Evolutionary conservation across 192 early-diverging fungal genomes (phyloP), one percentile per base, ranked within the genome.

Genomic region (Mortierella alpina): DNA sequence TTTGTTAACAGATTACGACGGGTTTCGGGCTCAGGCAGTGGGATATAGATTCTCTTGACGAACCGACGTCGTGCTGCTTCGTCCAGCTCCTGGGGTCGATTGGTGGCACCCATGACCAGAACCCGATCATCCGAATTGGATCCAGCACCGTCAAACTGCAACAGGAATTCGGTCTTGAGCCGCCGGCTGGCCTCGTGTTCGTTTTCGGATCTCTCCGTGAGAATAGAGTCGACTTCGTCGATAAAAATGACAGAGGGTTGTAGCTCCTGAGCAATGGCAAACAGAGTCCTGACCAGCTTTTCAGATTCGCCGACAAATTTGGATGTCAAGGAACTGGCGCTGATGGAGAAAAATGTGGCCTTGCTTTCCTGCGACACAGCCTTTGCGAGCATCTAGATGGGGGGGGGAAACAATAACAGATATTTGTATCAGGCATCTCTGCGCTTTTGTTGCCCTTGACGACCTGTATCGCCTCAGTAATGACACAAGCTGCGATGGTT

Each of bases 101-200:
- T 99, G 6, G 98, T 99, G 31, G 98, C 96, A 7, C 92, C 97
- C 67, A 99, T 92, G 12, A 98, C 91, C 1, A 98, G 88, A 2
- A 96, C 86, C 4, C 89, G 83, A 56, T 87, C 83, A n/a, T 73
- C 66, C n/a, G 73, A 71, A 54, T 75, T 74, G 14, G 71, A 94
- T 2, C 91, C 93, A 60, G 93, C 86, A 66, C 95, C 89, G 61
- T 87, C 86, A 56, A 91, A 87, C 68, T 91, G 89, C 39, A 95
- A 88, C 58, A 96, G 70, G 83, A 95, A 96, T 86, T 96, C 95
- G 15, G 95, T 97, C 82, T 97, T 97, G 57, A 97, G 91, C 48
- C 95, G 83, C 17, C 95, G 83, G 14, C 90, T 93, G 6, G 93
- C 93, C 62, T 97, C 95, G 46, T 90, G 78, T 81, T 97, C 95